Evolutionary conservation across 352 stramenopile species (phyloP).

Genomic region (Pseudoperonospora humuli): DNA sequence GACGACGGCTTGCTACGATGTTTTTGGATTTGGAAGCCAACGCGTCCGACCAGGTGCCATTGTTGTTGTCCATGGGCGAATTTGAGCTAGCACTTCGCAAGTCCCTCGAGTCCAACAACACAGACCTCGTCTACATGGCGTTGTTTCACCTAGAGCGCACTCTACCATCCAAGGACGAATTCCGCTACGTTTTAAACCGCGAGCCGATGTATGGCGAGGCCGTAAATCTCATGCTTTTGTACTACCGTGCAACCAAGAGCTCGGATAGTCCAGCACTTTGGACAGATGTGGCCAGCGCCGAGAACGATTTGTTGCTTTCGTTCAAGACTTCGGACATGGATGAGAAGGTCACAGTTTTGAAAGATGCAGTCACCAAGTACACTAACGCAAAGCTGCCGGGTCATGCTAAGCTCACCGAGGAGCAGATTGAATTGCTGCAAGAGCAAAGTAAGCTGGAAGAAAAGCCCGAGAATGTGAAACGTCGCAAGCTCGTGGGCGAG

Average conservation of each 20-base stretch:
- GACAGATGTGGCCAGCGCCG: constrained; percentile 52
- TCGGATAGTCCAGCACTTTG: constrained; percentile 49
- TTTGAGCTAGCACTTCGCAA: constrained; percentile 87
- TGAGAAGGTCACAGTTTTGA: constrained; percentile 54
- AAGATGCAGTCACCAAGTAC: constrained; percentile 59
- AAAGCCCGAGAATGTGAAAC: constrained; percentile 74
- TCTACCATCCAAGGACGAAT: constrained; percentile 73
- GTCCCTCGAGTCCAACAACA: constrained; percentile 84
- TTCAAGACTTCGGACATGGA: constrained; percentile 58
- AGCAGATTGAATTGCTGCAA: constrained; percentile 84
- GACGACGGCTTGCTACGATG: constrained; percentile 82
- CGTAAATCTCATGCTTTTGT: constrained; percentile 66
- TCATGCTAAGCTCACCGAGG: constrained; percentile 66
- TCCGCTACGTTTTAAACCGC: constrained; percentile 64
- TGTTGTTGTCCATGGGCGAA: constrained; percentile 88
- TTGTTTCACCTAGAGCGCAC: constrained; percentile 83
- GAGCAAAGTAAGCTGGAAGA: constrained; percentile 80
- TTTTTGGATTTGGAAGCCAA: constrained; percentile 85
- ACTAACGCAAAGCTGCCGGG: constrained; percentile 58
- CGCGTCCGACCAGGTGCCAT: constrained; percentile 80
- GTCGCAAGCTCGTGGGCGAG: constrained; percentile 69
- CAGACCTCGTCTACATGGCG: constrained; percentile 85
- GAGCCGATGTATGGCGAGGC: constrained; percentile 67
- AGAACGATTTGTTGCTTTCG: constrained; percentile 69
- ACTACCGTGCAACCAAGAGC: constrained; percentile 72